phyloP scores from a whole-genome alignment of 2,329 filamentous ascomycete genomes.

The Gremmenia infestans region DNA sequence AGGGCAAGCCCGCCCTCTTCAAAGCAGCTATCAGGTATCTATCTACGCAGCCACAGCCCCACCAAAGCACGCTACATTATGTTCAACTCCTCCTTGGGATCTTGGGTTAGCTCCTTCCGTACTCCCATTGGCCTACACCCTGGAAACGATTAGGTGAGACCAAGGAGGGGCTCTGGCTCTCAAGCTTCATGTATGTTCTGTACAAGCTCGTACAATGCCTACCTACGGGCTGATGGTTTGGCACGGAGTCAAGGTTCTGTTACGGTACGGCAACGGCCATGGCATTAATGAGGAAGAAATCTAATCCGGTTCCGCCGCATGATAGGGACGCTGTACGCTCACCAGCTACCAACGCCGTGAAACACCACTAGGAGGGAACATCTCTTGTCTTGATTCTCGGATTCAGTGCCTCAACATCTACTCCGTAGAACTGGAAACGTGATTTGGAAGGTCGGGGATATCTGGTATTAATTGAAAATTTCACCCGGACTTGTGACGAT shows the following conservation, averaged over 20 bases:
- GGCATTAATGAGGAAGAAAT: neutral
- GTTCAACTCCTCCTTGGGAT: neutral
- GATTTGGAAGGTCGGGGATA: neutral
- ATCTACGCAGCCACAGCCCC: neutral
- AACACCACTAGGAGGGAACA: slow-evolving; percentile 10
- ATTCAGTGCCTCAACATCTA: neutral
- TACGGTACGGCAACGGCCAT: neutral
- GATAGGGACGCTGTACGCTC: slow-evolving; percentile 1
- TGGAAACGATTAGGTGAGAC: neutral
- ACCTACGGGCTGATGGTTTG: slow-evolving; percentile 4
- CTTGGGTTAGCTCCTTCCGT: neutral
- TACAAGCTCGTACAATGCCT: neutral
- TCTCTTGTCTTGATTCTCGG: neutral
- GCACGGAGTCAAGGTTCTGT: slow-evolving; percentile 1
- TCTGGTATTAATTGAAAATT: neutral
- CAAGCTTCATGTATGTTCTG: neutral
- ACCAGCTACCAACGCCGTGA: slow-evolving; percentile 10
- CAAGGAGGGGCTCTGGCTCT: neutral
- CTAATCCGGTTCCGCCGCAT: slow-evolving; percentile 5
- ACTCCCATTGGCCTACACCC: neutral
- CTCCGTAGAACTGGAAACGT: neutral
- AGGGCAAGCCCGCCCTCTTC: too few relatives aligned
- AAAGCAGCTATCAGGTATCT: too few relatives aligned
- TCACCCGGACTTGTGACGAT: neutral
- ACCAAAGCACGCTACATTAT: neutral